These are phyloP conservation scores for Thinopyrum elongatum DNA, from an alignment of 176 grass and related monocot species.

Conservation along the genomic window DNA sequence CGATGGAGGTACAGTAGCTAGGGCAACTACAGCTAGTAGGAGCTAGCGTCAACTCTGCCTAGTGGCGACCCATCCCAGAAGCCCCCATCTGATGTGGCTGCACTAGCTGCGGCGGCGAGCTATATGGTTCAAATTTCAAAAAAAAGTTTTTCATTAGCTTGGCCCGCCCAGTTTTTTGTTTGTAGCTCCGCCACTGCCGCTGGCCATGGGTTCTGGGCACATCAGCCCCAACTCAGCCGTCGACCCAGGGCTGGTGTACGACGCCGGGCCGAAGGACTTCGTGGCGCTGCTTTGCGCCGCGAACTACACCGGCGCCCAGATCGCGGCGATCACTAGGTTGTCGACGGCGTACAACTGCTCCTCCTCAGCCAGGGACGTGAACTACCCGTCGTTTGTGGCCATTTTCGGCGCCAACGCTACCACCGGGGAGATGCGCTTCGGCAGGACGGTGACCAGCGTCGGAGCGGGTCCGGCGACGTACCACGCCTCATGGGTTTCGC, in stretches of 20 bases:
- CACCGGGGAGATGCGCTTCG: constrained; percentile 22
- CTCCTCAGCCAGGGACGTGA: constrained; percentile 33
- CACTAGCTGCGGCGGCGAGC: too few relatives aligned
- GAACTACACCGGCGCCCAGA: constrained; percentile 62
- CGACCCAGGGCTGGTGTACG: constrained; percentile 68
- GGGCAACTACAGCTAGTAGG: too few relatives aligned
- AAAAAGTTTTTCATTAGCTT: too few relatives aligned
- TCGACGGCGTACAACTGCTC: constrained; percentile 43
- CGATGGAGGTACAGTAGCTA: too few relatives aligned
- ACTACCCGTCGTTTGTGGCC: constrained; percentile 54
- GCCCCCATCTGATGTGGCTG: too few relatives aligned
- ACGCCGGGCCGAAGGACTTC: constrained; percentile 56
- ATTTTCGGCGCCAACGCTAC: constrained; percentile 20
- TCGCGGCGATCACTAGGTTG: constrained; percentile 53
- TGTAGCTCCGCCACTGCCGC: too few relatives aligned
- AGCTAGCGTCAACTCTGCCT: too few relatives aligned
- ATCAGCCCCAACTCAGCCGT: constrained; percentile 66
- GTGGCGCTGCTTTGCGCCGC: constrained; percentile 53
- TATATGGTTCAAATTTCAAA: too few relatives aligned
- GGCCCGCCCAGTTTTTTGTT: too few relatives aligned
- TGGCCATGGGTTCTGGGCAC: constrained; percentile 67
- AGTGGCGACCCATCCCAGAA: too few relatives aligned
- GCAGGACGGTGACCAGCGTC: constrained; percentile 44
- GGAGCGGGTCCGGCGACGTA: not conserved
- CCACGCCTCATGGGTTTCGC: not conserved